Evolutionary conservation across 768 basidiomycete species (phyloP).

Genomic region (Lactarius sanguifluus): DNA sequence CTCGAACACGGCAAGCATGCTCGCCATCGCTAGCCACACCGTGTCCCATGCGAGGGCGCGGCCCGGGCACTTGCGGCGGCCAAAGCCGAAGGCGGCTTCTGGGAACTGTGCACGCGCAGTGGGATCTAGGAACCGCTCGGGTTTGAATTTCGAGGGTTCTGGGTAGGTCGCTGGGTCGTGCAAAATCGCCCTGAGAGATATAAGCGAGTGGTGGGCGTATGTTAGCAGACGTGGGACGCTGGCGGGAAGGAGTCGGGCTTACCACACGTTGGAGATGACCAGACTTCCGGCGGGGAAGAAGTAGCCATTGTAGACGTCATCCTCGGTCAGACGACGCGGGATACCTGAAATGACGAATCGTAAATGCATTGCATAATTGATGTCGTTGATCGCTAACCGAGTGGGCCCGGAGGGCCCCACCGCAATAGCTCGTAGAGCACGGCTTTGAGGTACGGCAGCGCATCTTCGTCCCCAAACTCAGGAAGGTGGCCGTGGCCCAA

Average conservation of each 20-base stretch:
- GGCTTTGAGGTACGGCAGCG: constrained; percentile 24
- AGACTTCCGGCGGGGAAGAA: constrained; percentile 15
- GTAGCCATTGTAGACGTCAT: constrained; percentile 20
- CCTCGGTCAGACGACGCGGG: constrained; percentile 14
- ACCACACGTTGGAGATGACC: constrained; percentile 17
- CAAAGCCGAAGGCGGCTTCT: constrained; percentile 19
- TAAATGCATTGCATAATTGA: background rate
- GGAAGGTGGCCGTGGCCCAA: constrained; percentile 16
- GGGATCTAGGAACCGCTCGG: constrained; percentile 22
- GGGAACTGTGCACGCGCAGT: background rate
- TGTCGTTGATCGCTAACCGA: constrained; percentile 4
- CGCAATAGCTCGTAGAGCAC: constrained; percentile 24
- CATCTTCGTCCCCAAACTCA: constrained; percentile 8
- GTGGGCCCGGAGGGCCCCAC: constrained; percentile 17
- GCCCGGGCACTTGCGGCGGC: constrained; percentile 21
- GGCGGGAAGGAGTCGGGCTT: background rate
- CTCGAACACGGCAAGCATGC: constrained; percentile 21
- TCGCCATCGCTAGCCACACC: constrained; percentile 20
- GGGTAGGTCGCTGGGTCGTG: constrained; percentile 14
- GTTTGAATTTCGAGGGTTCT: constrained; percentile 13
- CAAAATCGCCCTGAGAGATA: constrained; percentile 10
- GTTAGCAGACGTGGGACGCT: background rate
- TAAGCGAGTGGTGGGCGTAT: background rate
- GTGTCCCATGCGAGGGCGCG: constrained; percentile 9
- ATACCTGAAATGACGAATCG: constrained; percentile 4